phyloP scores from a whole-genome alignment of 768 basidiomycete species.

The Lentinula guzmanii region DNA sequence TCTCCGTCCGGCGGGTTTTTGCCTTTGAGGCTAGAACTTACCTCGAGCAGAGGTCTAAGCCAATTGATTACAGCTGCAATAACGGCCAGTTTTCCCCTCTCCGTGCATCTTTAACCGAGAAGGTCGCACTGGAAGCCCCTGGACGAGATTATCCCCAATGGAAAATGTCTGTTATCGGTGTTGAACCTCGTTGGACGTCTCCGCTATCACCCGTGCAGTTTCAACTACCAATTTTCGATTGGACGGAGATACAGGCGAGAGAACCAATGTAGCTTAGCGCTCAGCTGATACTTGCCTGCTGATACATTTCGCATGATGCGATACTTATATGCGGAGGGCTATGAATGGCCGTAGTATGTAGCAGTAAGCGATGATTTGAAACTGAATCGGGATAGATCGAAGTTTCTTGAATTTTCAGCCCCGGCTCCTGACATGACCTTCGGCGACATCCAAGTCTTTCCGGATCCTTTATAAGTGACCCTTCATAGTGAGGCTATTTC shows the following conservation, averaged over 20 bases:
- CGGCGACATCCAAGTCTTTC: not conserved
- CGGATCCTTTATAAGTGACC: not conserved
- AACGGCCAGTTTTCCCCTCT: not conserved
- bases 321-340: not conserved
- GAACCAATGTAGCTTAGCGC: not conserved
- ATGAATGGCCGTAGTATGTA: too few species aligned
- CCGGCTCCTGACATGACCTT: not conserved
- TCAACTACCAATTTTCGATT: not conserved
- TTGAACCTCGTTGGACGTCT: too few species aligned
- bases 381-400: not conserved
- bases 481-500: not conserved
- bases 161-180: too few species aligned
- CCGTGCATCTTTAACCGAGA: not conserved
- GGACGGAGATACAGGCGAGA: not conserved
- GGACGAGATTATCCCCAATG: too few species aligned
- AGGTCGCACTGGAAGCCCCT: too few species aligned
- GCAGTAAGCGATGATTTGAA: not conserved
- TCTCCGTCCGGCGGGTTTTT: not conserved
- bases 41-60: not conserved
- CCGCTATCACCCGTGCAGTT: too few species aligned
- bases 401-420: not conserved
- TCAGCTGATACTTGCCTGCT: not conserved
- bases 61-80: too few species aligned
- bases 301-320: not conserved
- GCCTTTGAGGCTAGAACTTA: not conserved